These are phyloP conservation scores for Saccharomyces hybrid DNA, from an alignment of 1,139 yeast species.

Conservation along the genomic window DNA sequence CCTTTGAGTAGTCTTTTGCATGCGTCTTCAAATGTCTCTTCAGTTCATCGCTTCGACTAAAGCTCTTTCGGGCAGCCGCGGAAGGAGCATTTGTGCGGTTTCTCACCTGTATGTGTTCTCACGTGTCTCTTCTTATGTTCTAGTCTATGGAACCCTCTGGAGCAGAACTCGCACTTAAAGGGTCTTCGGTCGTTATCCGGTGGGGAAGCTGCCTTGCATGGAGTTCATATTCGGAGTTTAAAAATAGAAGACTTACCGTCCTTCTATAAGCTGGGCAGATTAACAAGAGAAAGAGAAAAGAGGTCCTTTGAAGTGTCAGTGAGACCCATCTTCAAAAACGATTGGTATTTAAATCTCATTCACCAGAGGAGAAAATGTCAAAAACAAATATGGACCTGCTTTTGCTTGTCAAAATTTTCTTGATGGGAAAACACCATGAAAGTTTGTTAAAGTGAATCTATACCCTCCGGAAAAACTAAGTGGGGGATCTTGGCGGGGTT, in stretches of 20 bases:
- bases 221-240: neutral
- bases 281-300: neutral
- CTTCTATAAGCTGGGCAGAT: neutral
- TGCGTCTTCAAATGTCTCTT: conserved; percentile 87
- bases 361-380: neutral
- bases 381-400: neutral
- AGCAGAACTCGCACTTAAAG: conserved; percentile 85
- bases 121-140: conserved; percentile 95
- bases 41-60: conserved; percentile 81
- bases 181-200: conserved; percentile 40
- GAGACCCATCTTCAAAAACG: neutral
- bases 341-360: neutral
- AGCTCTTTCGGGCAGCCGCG: conserved; percentile 85
- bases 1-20: conserved; percentile 17
- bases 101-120: conserved; percentile 92
- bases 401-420: neutral
- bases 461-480: neutral
- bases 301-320: neutral
- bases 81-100: conserved; percentile 81
- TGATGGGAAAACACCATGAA: neutral
- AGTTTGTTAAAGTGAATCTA: neutral
- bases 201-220: conserved; percentile 12
- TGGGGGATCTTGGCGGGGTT: neutral
- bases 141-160: conserved; percentile 81
- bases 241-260: neutral